Evolutionary conservation across 176 grass and related monocot genomes (phyloP).

Genomic region (Oryza officinalis): DNA sequence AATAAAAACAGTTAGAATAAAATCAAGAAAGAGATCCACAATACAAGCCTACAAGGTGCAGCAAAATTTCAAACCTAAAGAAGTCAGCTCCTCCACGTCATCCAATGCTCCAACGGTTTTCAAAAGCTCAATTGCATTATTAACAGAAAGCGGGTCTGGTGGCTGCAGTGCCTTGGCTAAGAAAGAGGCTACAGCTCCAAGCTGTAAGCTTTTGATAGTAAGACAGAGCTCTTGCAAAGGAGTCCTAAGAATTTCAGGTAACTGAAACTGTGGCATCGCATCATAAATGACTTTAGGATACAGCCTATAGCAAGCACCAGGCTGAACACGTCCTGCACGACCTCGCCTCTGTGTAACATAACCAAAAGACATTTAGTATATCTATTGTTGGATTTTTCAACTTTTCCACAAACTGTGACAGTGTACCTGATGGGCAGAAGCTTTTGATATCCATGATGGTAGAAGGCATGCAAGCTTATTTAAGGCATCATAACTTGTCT

Average conservation of each 20-base stretch:
- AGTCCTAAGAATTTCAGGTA: conserved; percentile 98
- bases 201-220: conserved; percentile 90
- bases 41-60: conserved; percentile 4
- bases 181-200: conserved; percentile 74
- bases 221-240: conserved; percentile 96
- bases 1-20: neutral
- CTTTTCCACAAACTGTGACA: conserved; percentile 17
- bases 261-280: conserved; percentile 86
- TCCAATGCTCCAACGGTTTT: conserved; percentile 91
- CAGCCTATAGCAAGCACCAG: conserved; percentile 85
- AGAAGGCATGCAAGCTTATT: conserved; percentile 93
- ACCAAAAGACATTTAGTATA: neutral
- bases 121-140: conserved; percentile 89
- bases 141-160: conserved; percentile 81
- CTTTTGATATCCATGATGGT: conserved; percentile 98
- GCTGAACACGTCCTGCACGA: conserved; percentile 85
- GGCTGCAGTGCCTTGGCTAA: conserved; percentile 92
- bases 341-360: conserved; percentile 82
- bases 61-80: conserved; percentile 60
- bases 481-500: conserved; percentile 98
- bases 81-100: conserved; percentile 87
- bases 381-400: conserved; percentile 26
- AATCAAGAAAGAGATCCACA: neutral
- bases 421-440: conserved; percentile 91
- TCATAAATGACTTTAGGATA: conserved; percentile 91